Conservation (phyloP, 768 basidiomycete genomes). For the Russula vinacea region DNA sequence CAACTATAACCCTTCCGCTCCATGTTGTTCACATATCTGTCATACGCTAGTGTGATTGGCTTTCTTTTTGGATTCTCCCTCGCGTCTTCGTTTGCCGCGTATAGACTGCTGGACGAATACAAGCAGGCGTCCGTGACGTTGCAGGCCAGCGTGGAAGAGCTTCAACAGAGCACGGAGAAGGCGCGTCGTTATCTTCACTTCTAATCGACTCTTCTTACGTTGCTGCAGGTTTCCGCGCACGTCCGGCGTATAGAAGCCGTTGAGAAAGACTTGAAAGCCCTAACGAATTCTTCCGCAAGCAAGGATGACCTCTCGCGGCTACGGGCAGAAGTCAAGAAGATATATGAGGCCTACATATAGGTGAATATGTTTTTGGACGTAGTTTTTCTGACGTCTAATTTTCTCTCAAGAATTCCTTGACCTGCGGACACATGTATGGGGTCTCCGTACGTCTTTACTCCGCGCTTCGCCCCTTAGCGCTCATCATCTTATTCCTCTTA, state of each 20-base stretch:
- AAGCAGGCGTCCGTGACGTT: conserved; percentile 83
- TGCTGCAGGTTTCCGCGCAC: conserved; percentile 69
- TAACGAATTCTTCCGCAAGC: conserved; percentile 59
- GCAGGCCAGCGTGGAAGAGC: conserved; percentile 82
- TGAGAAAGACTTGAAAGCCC: conserved; percentile 81
- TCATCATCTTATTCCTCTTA: not conserved
- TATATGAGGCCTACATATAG: conserved; percentile 83
- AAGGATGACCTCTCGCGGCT: conserved; percentile 80
- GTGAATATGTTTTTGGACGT: conserved; percentile 41
- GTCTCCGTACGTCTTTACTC: conserved; percentile 63
- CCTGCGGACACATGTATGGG: conserved; percentile 79
- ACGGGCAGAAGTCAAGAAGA: conserved; percentile 79
- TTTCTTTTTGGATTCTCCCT: conserved; percentile 89
- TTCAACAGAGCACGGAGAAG: conserved; percentile 81
- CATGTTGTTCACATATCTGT: not conserved
- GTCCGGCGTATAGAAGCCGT: conserved; percentile 79
- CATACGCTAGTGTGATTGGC: conserved; percentile 64
- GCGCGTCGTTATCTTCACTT: conserved; percentile 37
- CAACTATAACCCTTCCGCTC: not conserved
- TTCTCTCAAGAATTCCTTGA: conserved; percentile 67
- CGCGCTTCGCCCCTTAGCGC: not conserved
- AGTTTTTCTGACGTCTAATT: conserved; percentile 14
- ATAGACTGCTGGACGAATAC: conserved; percentile 87
- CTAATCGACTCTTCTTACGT: not conserved
- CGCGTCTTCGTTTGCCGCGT: conserved; percentile 82